These are phyloP conservation scores for Phalaenopsis equestris DNA, from an alignment of 106 monocot genomes.

Conservation along the genomic window DNA sequence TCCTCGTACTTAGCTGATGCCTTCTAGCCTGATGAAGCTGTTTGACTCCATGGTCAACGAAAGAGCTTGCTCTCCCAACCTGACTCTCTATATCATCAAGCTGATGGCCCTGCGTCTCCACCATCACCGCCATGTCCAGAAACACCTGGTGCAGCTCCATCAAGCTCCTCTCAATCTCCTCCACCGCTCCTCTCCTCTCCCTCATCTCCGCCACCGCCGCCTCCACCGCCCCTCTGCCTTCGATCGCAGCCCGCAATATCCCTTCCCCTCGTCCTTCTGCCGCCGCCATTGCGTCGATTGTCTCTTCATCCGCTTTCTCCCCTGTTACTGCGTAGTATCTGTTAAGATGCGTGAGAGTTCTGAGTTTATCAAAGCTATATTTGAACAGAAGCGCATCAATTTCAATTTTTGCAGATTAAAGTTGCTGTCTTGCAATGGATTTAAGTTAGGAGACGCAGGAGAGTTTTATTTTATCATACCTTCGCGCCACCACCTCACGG, in stretches of 20 bases:
- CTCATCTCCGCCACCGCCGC: constrained; percentile 42
- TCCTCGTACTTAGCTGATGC: constrained; percentile 15
- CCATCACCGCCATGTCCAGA: constrained; percentile 30
- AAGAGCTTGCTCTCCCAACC: constrained; percentile 30
- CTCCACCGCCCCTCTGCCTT: constrained; percentile 37
- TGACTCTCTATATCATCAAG: constrained; percentile 46
- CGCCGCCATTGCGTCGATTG: constrained; percentile 28
- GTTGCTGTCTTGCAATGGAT: too few relatives aligned
- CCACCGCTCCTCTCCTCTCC: constrained; percentile 39
- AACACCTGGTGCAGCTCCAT: constrained; percentile 14
- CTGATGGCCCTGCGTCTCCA: constrained; percentile 44
- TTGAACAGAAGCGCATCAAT: too few relatives aligned
- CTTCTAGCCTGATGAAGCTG: constrained; percentile 13
- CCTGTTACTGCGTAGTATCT: constrained; percentile 44
- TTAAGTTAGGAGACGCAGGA: too few relatives aligned
- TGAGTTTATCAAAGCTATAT: too few relatives aligned
- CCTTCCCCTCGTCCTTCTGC: constrained; percentile 30
- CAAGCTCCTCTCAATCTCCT: constrained; percentile 38
- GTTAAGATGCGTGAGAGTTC: not conserved
- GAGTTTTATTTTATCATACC: not conserved
- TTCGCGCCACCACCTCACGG: constrained; percentile 31
- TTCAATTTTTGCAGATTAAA: too few relatives aligned
- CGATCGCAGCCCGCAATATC: constrained; percentile 29
- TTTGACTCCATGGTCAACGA: constrained; percentile 19
- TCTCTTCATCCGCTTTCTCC: constrained; percentile 34